Evolutionary conservation across 176 grass and related monocot genomes (phyloP), one percentile per base, ranked within the genome.

Genomic region (Triticum monococcum): DNA sequence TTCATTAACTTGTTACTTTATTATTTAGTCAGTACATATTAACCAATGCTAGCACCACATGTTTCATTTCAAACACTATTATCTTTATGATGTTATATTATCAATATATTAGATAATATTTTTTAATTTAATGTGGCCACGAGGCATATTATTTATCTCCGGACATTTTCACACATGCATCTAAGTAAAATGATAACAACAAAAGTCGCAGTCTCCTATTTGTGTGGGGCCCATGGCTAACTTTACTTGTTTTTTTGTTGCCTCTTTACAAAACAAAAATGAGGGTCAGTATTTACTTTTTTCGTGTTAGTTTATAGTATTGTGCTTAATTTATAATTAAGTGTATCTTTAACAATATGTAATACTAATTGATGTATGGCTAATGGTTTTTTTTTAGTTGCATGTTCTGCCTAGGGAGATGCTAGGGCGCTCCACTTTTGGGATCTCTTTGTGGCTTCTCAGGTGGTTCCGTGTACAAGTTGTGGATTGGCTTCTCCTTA

Each of bases 341-440:
- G 18, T 2, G 13, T 38, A 62, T 75, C 0, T 67, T 23, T 45
- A 73, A 68, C 75, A 63, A 38, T 62, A 8, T 85, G n/a, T 62
- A 81, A 87, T 52, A 80, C 35, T 67, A 59, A 80, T 22, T 79
- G 25, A 56, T 75, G 22, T 78, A 64, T 26, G 37, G 12, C 4
- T 1, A 3, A 74, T 60, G 8, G 22, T 64, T 13, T 87, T 25
- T 82, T 85, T 88, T 86, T 68, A 98, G 96, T 85, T 96, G 61
- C 96, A 98, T 79, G 87, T 98, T 23, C 82, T 98, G 5, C 96
- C 96, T 9, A 92, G 90, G 30, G 92, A 98, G 50, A 89, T 98
- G 36, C 62, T 98, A 64, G 90, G 96, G 2, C 4, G 72, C 50
- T 98, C 96, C 18, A 98, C 96, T 41, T 98, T 96, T 80, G 88